Percentiles rank a stretch among this genome's conserved stretches.
Evolutionary conservation across 305 asterid genomes (phyloP).

Genomic region (Stenogyne calaminthoides): DNA sequence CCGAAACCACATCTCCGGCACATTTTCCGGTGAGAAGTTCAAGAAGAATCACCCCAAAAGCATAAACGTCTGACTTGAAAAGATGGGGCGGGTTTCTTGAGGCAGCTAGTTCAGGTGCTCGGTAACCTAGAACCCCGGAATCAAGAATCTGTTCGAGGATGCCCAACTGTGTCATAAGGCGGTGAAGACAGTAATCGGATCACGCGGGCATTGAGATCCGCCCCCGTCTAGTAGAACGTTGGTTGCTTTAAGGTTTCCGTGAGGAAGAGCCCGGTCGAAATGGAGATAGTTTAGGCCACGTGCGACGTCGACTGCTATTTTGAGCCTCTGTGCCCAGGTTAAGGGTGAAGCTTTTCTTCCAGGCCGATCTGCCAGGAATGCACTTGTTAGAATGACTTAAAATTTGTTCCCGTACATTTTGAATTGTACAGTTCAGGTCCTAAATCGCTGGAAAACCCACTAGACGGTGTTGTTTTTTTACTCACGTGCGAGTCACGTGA

Average conservation of each 20-base stretch:
- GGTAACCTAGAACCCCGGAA: conserved; percentile 88
- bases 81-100: conserved; percentile 84
- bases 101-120: conserved; percentile 92
- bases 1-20: conserved; percentile 94
- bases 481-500: no score
- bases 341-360: conserved; percentile 78
- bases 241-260: conserved; percentile 89
- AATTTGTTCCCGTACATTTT: no score
- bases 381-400: conserved; percentile 21
- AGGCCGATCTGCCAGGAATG: conserved; percentile 68
- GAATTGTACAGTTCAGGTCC: no score
- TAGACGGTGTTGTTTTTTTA: no score
- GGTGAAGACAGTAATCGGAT: conserved; percentile 93
- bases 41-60: conserved; percentile 84
- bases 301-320: conserved; percentile 84
- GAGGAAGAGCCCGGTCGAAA: conserved; percentile 89
- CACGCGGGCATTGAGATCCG: conserved; percentile 75
- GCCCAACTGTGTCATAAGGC: conserved; percentile 92
- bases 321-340: conserved; percentile 84
- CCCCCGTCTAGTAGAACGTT: conserved; percentile 74
- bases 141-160: conserved; percentile 87
- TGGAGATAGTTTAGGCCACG: conserved; percentile 98
- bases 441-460: no score
- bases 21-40: conserved; percentile 87
- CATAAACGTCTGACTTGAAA: conserved; percentile 93